phyloP scores from a whole-genome alignment of 768 basidiomycete genomes.

The Phanerochaete sordida region DNA sequence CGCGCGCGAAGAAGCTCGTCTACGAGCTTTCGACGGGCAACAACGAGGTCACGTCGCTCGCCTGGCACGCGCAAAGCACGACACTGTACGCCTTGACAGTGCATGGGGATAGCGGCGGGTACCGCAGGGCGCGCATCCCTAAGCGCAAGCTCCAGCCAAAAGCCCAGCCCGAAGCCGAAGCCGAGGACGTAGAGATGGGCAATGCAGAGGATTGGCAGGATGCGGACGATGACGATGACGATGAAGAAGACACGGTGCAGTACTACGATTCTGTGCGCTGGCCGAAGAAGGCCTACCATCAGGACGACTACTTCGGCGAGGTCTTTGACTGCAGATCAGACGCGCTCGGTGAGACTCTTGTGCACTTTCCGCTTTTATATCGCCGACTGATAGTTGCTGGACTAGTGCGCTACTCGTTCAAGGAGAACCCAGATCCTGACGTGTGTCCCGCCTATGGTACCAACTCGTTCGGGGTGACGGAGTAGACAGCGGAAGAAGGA shows the following conservation, averaged over 20 bases:
- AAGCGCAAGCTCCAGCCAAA: constrained; percentile 10
- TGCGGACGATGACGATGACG: background rate
- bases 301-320: background rate
- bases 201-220: constrained; percentile 28
- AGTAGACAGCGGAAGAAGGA: constrained; percentile 14
- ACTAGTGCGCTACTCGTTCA: background rate
- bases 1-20: constrained; percentile 30
- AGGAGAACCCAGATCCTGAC: background rate
- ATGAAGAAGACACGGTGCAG: background rate
- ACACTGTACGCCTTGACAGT: background rate
- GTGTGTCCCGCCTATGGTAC: background rate
- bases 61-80: background rate
- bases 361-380: too few species aligned
- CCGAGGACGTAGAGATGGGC: background rate
- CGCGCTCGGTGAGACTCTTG: background rate
- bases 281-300: constrained; percentile 1
- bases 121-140: constrained; percentile 33
- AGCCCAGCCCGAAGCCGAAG: background rate
- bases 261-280: background rate
- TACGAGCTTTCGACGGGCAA: constrained; percentile 46
- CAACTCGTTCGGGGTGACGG: constrained; percentile 28
- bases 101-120: background rate
- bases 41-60: constrained; percentile 20
- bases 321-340: background rate
- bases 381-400: constrained; percentile 5